These are phyloP conservation scores for Fusarium penzigii DNA, from an alignment of 2,329 filamentous ascomycete species.

Conservation along the genomic window DNA sequence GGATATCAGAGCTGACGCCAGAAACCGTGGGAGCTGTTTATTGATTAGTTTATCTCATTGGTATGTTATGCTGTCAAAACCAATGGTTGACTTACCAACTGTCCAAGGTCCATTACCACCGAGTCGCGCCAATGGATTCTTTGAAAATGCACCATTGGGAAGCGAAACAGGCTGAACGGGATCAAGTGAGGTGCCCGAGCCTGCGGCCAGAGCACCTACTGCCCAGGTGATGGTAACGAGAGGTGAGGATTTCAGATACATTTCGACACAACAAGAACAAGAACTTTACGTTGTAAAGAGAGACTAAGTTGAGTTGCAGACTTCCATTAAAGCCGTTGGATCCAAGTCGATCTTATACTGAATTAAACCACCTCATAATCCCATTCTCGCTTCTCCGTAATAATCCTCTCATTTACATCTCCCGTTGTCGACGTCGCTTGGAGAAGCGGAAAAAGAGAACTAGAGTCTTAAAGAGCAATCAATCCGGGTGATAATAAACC, in stretches of 20 bases:
- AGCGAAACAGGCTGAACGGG: conserved; percentile 30
- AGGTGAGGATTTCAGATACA: not conserved
- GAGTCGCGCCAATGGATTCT: conserved; percentile 47
- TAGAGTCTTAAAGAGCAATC: too few relatives aligned
- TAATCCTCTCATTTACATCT: too few relatives aligned
- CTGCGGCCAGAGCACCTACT: not conserved
- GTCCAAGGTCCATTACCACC: conserved; percentile 57
- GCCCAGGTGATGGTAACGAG: conserved; percentile 2
- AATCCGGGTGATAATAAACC: too few relatives aligned
- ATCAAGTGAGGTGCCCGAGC: conserved; percentile 25
- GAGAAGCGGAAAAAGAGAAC: too few relatives aligned
- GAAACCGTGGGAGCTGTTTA: conserved; percentile 54
- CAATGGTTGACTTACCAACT: conserved; percentile 39
- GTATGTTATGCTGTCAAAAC: not conserved
- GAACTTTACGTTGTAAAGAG: too few relatives aligned
- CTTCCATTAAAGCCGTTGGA: too few relatives aligned
- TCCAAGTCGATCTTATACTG: too few relatives aligned
- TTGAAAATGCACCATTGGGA: conserved; percentile 30
- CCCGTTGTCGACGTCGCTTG: too few relatives aligned
- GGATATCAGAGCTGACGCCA: conserved; percentile 53
- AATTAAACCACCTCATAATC: too few relatives aligned
- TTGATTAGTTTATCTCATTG: not conserved
- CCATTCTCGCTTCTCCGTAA: too few relatives aligned
- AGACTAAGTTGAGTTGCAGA: too few relatives aligned
- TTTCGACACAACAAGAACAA: not conserved